These are phyloP conservation scores for Ogataea nakhonphanomensis DNA, from an alignment of 805 yeast genomes.

Conservation along the genomic window DNA sequence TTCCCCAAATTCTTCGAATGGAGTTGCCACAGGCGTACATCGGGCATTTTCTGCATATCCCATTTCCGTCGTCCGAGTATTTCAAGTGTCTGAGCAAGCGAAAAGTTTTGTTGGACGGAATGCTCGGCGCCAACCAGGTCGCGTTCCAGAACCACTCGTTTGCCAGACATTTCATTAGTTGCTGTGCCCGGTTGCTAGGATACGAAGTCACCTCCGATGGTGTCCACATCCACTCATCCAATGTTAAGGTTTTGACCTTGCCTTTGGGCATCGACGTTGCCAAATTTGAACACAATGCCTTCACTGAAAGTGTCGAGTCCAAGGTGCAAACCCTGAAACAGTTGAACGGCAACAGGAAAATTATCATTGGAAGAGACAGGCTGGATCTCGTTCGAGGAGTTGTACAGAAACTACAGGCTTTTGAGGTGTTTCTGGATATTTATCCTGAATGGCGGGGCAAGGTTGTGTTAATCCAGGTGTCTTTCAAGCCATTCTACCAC, in stretches of 20 bases:
- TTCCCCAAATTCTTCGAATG: slow-evolving; percentile 83
- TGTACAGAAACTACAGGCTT: slow-evolving; percentile 87
- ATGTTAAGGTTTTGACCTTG: slow-evolving; percentile 66
- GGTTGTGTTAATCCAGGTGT: slow-evolving; percentile 88
- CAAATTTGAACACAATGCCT: slow-evolving; percentile 62
- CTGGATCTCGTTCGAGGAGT: slow-evolving; percentile 92
- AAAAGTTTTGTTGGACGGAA: slow-evolving; percentile 77
- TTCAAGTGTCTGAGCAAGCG: slow-evolving; percentile 87
- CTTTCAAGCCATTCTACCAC: slow-evolving; percentile 68
- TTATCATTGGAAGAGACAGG: slow-evolving; percentile 92
- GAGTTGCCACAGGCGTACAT: slow-evolving; percentile 68
- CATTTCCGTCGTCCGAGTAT: slow-evolving; percentile 95
- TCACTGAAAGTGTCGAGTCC: slow-evolving; percentile 47
- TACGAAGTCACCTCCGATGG: slow-evolving; percentile 60
- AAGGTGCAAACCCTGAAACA: slow-evolving; percentile 64
- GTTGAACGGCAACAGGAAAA: slow-evolving; percentile 61
- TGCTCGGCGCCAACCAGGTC: slow-evolving; percentile 83
- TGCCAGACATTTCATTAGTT: slow-evolving; percentile 85
- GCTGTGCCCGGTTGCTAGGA: slow-evolving; percentile 85
- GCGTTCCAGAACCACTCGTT: slow-evolving; percentile 86
- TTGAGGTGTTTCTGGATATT: slow-evolving; percentile 81
- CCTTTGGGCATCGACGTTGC: slow-evolving; percentile 89
- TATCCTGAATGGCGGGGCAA: slow-evolving; percentile 85
- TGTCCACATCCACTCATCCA: slow-evolving; percentile 72
- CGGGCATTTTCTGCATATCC: slow-evolving; percentile 80